These are phyloP conservation scores for Camellia sinensis DNA, from an alignment of 148 eudicot genomes.

Conservation along the genomic window DNA sequence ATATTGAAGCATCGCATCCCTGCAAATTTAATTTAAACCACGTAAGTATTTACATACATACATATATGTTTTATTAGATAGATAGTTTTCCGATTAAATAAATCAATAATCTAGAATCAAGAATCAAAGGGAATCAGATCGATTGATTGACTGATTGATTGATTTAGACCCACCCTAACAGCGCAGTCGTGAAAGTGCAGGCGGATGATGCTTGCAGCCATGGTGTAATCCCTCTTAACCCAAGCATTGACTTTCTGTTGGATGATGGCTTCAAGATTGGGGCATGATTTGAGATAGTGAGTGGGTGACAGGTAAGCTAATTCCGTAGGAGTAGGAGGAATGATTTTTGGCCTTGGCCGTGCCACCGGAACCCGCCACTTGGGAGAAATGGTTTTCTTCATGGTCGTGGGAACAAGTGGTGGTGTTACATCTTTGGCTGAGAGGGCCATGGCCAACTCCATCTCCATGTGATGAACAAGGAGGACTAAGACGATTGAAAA, in stretches of 20 bases:
- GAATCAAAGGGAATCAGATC: background rate
- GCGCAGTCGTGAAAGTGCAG: conserved; percentile 74
- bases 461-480: background rate
- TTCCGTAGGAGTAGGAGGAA: background rate
- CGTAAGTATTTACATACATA: too few relatives aligned
- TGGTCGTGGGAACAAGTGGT: background rate
- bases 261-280: conserved; percentile 52
- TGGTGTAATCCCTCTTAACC: conserved; percentile 36
- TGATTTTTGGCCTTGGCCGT: background rate
- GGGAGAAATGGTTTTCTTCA: background rate
- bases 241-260: conserved; percentile 33
- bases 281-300: conserved; percentile 43
- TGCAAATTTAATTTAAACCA: background rate
- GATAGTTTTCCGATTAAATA: too few relatives aligned
- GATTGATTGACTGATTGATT: background rate
- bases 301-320: conserved; percentile 23
- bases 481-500: background rate
- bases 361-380: background rate
- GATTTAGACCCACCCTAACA: conserved; percentile 39
- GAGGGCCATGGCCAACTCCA: background rate
- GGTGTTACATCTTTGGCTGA: background rate
- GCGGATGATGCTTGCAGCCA: conserved; percentile 62
- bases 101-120: too few relatives aligned
- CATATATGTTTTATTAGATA: too few relatives aligned
- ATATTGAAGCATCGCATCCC: conserved; percentile 50